Evolutionary conservation across 345 rosid genomes (phyloP).

Genomic region (Odontarrhena argentea): DNA sequence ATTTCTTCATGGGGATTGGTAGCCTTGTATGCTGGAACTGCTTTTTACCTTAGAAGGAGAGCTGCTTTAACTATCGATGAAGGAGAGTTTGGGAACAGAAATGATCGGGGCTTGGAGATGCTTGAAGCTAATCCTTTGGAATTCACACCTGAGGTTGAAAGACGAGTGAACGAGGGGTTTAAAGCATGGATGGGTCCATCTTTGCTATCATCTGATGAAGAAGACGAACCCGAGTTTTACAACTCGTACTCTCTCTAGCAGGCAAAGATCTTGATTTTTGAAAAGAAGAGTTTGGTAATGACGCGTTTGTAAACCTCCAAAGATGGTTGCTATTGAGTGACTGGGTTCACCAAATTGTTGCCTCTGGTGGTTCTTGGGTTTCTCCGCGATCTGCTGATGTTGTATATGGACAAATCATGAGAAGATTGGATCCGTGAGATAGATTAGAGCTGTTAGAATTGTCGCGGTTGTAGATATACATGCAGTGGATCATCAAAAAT

Average conservation of each 20-base stretch:
- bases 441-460: conserved; percentile 15
- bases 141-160: conserved; percentile 78
- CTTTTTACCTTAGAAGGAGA: conserved; percentile 73
- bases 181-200: conserved; percentile 95
- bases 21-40: conserved; percentile 68
- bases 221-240: conserved; percentile 68
- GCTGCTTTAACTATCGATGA: conserved; percentile 70
- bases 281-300: conserved; percentile 17
- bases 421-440: conserved; percentile 18
- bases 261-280: conserved; percentile 50
- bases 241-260: conserved; percentile 42
- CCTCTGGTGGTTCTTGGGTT: not conserved
- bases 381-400: conserved; percentile 16
- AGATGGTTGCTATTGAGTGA: conserved; percentile 26
- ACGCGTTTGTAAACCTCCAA: conserved; percentile 9
- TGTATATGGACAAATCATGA: conserved; percentile 18
- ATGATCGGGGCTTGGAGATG: conserved; percentile 79
- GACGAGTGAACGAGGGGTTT: conserved; percentile 81
- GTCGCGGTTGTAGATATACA: conserved; percentile 10
- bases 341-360: conserved; percentile 19
- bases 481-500: conserved; percentile 3
- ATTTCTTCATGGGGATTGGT: conserved; percentile 83
- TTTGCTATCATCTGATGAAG: conserved; percentile 83
- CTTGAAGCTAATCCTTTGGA: conserved; percentile 71
- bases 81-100: conserved; percentile 61